These are phyloP conservation scores for Nannochloris sp. DNA, from an alignment of 139 green algal genomes.

Conservation along the genomic window DNA sequence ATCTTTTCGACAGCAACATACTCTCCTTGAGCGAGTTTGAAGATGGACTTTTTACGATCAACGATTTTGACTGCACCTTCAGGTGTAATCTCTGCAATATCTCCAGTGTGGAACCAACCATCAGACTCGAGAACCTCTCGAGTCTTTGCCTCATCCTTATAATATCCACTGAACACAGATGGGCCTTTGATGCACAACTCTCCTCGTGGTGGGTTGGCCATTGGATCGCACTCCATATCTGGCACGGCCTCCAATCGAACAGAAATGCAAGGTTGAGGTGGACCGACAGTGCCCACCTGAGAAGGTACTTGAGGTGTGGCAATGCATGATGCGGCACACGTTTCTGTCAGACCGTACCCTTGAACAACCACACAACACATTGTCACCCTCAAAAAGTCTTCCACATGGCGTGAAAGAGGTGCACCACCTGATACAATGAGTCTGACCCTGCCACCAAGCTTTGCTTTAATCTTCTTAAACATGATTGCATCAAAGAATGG, in stretches of 20 bases:
- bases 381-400: slow-evolving; percentile 47
- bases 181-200: slow-evolving; percentile 69
- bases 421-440: slow-evolving; percentile 50
- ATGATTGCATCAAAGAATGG: slow-evolving; percentile 71
- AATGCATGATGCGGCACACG: slow-evolving; percentile 68
- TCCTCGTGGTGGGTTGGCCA: slow-evolving; percentile 37
- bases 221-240: slow-evolving; percentile 84
- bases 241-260: slow-evolving; percentile 81
- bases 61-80: slow-evolving; percentile 80
- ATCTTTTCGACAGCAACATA: slow-evolving; percentile 96
- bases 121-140: slow-evolving; percentile 54
- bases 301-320: slow-evolving; percentile 36
- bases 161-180: slow-evolving; percentile 87
- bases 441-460: slow-evolving; percentile 41
- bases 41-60: slow-evolving; percentile 99
- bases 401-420: slow-evolving; percentile 51
- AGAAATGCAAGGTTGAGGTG: slow-evolving; percentile 54
- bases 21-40: slow-evolving; percentile 95
- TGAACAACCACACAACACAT: slow-evolving; percentile 39
- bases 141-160: slow-evolving; percentile 66
- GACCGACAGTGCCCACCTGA: slow-evolving; percentile 68
- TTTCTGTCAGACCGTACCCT: slow-evolving; percentile 90
- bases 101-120: slow-evolving; percentile 90
- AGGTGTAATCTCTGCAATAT: slow-evolving; percentile 74
- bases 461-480: slow-evolving; percentile 55